Evolutionary conservation across 805 yeast genomes (phyloP).

Genomic region (Pichia exigua): DNA sequence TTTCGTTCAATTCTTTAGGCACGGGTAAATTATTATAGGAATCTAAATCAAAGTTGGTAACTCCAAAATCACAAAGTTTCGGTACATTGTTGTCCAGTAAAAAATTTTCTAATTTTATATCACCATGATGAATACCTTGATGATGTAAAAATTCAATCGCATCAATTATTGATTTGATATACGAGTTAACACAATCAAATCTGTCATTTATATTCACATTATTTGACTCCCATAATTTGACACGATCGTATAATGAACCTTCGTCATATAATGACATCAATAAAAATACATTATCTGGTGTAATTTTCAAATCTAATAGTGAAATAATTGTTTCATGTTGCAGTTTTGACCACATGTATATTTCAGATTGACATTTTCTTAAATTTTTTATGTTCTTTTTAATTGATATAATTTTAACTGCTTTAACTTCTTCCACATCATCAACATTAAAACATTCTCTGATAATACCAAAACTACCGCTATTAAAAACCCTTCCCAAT

Average conservation of each 20-base stretch:
- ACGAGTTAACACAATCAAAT: slow-evolving; percentile 25
- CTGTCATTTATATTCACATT: slow-evolving; percentile 11
- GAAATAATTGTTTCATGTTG: slow-evolving; percentile 60
- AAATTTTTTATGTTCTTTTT: slow-evolving; percentile 39
- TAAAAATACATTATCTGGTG: slow-evolving; percentile 54
- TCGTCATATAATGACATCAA: slow-evolving; percentile 60
- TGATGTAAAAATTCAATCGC: slow-evolving; percentile 60
- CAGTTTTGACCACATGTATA: slow-evolving; percentile 64
- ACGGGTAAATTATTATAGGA: background rate
- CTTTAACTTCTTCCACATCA: slow-evolving; percentile 15
- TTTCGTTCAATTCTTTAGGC: background rate
- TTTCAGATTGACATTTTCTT: slow-evolving; percentile 60
- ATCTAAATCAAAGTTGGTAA: slow-evolving; percentile 36
- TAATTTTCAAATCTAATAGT: slow-evolving; percentile 52
- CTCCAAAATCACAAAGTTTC: slow-evolving; percentile 83
- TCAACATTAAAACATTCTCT: slow-evolving; percentile 29
- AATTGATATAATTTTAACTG: slow-evolving; percentile 25
- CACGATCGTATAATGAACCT: slow-evolving; percentile 77
- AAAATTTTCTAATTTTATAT: slow-evolving; percentile 75
- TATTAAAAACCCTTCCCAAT: slow-evolving; percentile 71
- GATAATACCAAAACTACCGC: slow-evolving; percentile 87
- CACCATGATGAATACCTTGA: slow-evolving; percentile 68
- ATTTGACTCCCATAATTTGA: slow-evolving; percentile 50
- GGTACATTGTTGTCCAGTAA: slow-evolving; percentile 45
- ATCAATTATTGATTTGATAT: slow-evolving; percentile 44